Conservation (phyloP, 257 asterid species). For the Voacanga thouarsii region DNA sequence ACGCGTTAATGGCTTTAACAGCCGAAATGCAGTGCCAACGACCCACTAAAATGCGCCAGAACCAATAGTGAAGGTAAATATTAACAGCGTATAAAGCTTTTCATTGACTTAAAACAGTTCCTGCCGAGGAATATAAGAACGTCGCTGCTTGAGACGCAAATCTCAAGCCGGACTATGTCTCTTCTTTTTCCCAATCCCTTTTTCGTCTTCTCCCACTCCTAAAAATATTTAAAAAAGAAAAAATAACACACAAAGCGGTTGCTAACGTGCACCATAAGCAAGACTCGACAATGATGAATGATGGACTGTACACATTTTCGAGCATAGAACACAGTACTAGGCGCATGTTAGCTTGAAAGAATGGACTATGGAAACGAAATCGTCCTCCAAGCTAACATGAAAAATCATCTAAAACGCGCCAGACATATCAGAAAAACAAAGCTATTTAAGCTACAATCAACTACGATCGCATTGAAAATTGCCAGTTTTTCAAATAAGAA, state of each 20-base stretch:
- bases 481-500: background rate
- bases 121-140: background rate
- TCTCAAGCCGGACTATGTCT: too few species aligned
- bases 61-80: background rate
- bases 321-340: background rate
- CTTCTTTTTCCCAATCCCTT: too few species aligned
- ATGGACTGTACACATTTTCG: background rate
- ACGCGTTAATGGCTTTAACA: background rate
- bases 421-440: background rate
- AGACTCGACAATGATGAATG: background rate
- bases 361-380: background rate
- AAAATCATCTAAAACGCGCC: background rate
- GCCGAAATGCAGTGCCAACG: background rate
- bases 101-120: background rate
- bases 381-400: background rate
- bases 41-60: slow-evolving; percentile 18
- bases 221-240: too few species aligned
- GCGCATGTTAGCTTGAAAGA: background rate
- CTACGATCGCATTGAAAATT: background rate
- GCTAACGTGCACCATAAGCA: slow-evolving; percentile 24
- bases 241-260: background rate
- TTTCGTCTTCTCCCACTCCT: too few species aligned
- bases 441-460: background rate
- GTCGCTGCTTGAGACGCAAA: too few species aligned
- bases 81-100: background rate